Evolutionary conservation across 352 stramenopile species (phyloP).

Genomic region (Globisporangium sylvaticum): DNA sequence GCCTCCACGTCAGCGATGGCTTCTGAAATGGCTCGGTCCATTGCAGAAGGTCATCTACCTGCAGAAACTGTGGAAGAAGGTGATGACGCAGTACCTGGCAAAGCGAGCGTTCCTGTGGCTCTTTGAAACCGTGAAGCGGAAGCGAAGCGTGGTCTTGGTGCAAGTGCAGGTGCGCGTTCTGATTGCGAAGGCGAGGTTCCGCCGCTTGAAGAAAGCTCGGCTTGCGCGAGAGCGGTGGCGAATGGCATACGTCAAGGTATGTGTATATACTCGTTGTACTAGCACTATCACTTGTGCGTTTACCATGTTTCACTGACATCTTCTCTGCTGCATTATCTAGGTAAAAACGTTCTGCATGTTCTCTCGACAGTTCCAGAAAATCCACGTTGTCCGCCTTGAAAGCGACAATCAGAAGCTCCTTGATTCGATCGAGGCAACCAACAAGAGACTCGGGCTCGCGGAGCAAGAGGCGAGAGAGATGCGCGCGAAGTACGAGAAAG

Average conservation of each 20-base stretch:
- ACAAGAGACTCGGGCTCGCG: conserved; percentile 31
- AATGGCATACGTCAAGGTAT: conserved; percentile 58
- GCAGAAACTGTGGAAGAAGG: conserved; percentile 84
- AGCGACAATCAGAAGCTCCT: conserved; percentile 54
- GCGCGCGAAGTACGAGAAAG: conserved; percentile 47
- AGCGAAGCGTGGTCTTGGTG: conserved; percentile 60
- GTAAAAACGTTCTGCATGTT: conserved; percentile 49
- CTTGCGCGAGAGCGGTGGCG: conserved; percentile 69
- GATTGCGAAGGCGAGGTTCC: conserved; percentile 62
- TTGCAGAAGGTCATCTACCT: conserved; percentile 81
- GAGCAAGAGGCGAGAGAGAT: conserved; percentile 43
- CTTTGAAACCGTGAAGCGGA: conserved; percentile 53
- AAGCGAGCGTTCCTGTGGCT: conserved; percentile 84
- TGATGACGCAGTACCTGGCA: conserved; percentile 61
- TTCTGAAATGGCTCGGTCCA: conserved; percentile 83
- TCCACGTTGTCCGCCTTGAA: conserved; percentile 73
- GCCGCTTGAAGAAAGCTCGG: conserved; percentile 57
- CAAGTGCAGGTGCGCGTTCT: conserved; percentile 62
- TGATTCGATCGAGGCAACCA: conserved; percentile 34
- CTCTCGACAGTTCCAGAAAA: conserved; percentile 48
- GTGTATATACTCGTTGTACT: not conserved
- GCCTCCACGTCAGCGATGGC: conserved; percentile 57
- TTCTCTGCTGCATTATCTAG: conserved; percentile 14
- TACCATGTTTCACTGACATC: conserved; percentile 2
- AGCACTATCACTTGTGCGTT: not conserved